Evolutionary conservation across 768 basidiomycete species (phyloP).

Genomic region (Kwoniella sp.): DNA sequence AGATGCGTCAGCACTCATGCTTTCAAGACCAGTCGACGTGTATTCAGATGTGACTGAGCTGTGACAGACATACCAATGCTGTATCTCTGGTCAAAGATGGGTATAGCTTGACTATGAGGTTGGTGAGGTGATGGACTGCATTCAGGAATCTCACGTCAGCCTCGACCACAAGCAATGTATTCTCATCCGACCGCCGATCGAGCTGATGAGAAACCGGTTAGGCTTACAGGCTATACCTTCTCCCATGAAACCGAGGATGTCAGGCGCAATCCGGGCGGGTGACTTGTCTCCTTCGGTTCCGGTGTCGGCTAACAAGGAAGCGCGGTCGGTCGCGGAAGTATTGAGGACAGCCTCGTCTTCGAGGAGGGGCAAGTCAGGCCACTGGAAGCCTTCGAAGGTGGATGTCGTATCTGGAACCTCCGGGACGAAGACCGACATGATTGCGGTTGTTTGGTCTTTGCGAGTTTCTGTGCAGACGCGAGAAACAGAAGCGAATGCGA

Average conservation of each 20-base stretch:
- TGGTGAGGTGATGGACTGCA: background rate
- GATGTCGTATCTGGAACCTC: background rate
- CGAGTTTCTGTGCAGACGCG: too few relatives aligned
- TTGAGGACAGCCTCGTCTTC: background rate
- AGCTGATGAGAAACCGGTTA: too few relatives aligned
- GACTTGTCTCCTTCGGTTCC: too few relatives aligned
- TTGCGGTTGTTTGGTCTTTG: too few relatives aligned
- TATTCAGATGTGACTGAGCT: too few relatives aligned
- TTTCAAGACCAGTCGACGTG: background rate
- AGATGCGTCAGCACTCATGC: background rate
- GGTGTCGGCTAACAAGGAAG: background rate
- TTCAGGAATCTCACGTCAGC: background rate
- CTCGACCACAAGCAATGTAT: too few relatives aligned
- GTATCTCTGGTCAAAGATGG: constrained; percentile 3
- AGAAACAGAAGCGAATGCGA: too few relatives aligned
- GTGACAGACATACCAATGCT: constrained; percentile 2
- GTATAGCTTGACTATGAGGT: background rate
- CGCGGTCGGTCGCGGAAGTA: background rate
- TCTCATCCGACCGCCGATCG: too few relatives aligned
- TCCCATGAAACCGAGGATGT: constrained; percentile 5
- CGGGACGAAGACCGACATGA: background rate
- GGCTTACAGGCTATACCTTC: constrained; percentile 14
- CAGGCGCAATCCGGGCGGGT: too few relatives aligned
- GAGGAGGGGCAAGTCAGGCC: background rate
- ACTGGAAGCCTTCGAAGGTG: background rate